phyloP scores from a whole-genome alignment of 1,139 yeast species.

The Saccharomyces hybrid region DNA sequence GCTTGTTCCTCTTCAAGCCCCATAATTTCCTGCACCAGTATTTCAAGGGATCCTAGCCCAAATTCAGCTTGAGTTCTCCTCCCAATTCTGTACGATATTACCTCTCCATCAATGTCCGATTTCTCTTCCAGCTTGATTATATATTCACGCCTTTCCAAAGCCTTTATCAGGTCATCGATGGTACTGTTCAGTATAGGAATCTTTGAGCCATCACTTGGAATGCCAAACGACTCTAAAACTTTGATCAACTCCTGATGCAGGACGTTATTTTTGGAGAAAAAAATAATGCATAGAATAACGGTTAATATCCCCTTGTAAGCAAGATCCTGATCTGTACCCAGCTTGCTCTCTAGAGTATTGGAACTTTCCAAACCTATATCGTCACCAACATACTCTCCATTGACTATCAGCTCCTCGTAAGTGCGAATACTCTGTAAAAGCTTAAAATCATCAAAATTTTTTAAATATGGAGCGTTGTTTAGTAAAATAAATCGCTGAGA shows the following conservation, averaged over 20 bases:
- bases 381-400: constrained; percentile 18
- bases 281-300: constrained; percentile 17
- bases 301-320: constrained; percentile 22
- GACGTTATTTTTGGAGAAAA: constrained; percentile 26
- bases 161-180: constrained; percentile 20
- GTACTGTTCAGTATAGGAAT: constrained; percentile 22
- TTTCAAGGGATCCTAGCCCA: constrained; percentile 17
- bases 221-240: constrained; percentile 21
- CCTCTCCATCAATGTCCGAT: constrained; percentile 19
- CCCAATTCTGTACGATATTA: constrained; percentile 22
- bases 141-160: constrained; percentile 23
- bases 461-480: constrained; percentile 12
- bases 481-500: constrained; percentile 22
- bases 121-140: constrained; percentile 19
- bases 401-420: constrained; percentile 14
- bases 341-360: constrained; percentile 11
- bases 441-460: constrained; percentile 14
- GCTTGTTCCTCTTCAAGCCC: constrained; percentile 15
- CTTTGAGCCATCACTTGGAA: constrained; percentile 23
- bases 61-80: constrained; percentile 27
- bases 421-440: constrained; percentile 10
- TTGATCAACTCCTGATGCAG: constrained; percentile 22
- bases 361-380: constrained; percentile 10
- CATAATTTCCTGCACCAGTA: constrained; percentile 19
- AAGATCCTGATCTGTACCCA: constrained; percentile 15